Conservation (phyloP, 305 asterid species). For the Lippia alba region DNA sequence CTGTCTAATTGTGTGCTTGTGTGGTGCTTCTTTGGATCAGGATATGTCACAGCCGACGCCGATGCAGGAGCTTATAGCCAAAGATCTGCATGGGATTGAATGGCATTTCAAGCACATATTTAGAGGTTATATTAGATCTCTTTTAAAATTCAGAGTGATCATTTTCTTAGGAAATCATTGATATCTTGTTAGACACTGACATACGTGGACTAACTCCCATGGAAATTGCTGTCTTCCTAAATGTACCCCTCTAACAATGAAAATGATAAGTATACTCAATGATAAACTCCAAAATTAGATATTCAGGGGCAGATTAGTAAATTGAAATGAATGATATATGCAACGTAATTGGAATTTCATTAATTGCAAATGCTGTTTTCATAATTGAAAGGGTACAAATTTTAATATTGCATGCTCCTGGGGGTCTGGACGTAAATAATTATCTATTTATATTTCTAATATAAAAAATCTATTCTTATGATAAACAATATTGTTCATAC, state of each 20-base stretch:
- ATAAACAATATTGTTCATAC: too few species aligned
- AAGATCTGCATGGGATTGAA: conserved; percentile 69
- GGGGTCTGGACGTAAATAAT: too few species aligned
- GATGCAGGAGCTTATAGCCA: conserved; percentile 75
- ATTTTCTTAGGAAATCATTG: background rate
- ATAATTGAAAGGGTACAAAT: too few species aligned
- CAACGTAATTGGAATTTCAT: too few species aligned
- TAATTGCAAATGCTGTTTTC: too few species aligned
- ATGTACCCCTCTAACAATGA: background rate
- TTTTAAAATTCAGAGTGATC: background rate
- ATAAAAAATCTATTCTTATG: too few species aligned
- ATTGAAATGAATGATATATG: too few species aligned
- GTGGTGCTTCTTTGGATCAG: conserved; percentile 38
- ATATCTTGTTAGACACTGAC: background rate
- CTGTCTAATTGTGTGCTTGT: background rate
- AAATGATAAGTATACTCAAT: background rate
- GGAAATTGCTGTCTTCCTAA: background rate
- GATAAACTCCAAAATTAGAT: background rate
- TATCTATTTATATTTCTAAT: too few species aligned
- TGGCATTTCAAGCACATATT: conserved; percentile 88
- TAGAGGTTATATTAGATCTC: conserved; percentile 55
- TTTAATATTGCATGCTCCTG: too few species aligned
- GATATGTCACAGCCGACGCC: conserved; percentile 80
- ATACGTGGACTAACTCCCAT: too few species aligned
- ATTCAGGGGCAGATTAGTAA: too few species aligned